Evolutionary conservation across 1,284 basidiomycete species (phyloP), one percentile per base, ranked within the genome.

Genomic region (Takashimella koratensis): DNA sequence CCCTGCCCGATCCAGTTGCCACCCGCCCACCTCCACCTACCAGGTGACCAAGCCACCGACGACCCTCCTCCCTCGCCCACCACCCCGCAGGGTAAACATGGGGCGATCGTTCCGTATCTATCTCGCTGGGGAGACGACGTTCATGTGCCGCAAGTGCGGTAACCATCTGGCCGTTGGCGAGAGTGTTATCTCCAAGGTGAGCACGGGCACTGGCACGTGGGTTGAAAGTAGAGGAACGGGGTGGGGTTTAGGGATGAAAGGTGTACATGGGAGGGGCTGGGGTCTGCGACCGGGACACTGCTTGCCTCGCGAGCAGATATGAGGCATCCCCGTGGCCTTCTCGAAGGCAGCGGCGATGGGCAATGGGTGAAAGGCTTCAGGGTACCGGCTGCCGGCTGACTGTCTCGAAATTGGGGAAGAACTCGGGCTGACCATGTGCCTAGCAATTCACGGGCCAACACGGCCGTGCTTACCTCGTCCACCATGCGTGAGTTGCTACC

Each of bases 401-500:
- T 16, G 30, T 36, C 10, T 36, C 10, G 30, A 36, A 36, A 36
- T 36, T 36, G 8, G 30, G 30, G 30, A n/a, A n/a, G n/a, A n/a
- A n/a, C n/a, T n/a, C n/a, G n/a, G 22, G 36, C 49, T 51, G 41
- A 52, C 47, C 45, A n/a, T n/a, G n/a, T n/a, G 44, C 52, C 4
- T 71, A 93, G 90, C 86, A 88, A 45, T 94, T 92, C 80, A 90
- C 87, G 65, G 94, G 95, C 13, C 92, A 96, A 76, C 91, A 97
- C 72, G 95, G 95, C 22, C 81, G 89, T 51, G 95, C 95, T 19
- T 94, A 94, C 73, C 85, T 98, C 53, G 92, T 98, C 67, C 88
- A 92, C 49, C 83, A 82, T 65, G 93, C 95, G 90, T 92, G 76
- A 81, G 89, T 79, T 20, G 21, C 40, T 49, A 13, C 23, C 43